phyloP scores from a whole-genome alignment of 106 monocot genomes.

The Amphibolis antarctica region DNA sequence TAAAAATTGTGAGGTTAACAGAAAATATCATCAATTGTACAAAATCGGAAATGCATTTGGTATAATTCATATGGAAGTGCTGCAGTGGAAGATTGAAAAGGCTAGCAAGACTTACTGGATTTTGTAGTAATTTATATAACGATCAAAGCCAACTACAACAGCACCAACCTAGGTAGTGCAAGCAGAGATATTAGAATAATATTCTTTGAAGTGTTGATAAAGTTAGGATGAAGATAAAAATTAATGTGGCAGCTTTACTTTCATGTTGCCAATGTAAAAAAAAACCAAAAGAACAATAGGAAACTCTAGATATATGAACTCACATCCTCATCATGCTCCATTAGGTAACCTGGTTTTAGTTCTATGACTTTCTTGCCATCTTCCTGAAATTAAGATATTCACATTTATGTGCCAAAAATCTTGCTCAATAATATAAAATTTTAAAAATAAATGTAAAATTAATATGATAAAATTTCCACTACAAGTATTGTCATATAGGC shows the following conservation, averaged over 20 bases:
- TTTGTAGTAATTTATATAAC: constrained; percentile 95
- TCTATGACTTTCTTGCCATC: constrained; percentile 93
- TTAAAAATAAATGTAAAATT: too few species aligned
- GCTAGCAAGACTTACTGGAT: constrained; percentile 56
- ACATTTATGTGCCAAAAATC: constrained; percentile 2
- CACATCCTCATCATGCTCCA: constrained; percentile 94
- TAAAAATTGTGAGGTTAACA: too few species aligned
- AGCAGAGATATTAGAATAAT: neutral
- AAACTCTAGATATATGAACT: neutral
- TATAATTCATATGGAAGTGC: too few species aligned
- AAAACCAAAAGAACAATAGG: neutral
- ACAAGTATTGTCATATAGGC: too few species aligned
- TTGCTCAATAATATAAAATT: neutral
- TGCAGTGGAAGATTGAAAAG: neutral
- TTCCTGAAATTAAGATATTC: constrained; percentile 33
- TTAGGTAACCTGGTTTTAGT: constrained; percentile 83
- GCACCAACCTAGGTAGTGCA: constrained; percentile 72
- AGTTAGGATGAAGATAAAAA: neutral
- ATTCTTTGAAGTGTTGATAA: neutral
- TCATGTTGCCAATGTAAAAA: neutral
- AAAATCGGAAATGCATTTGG: too few species aligned
- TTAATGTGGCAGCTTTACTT: neutral
- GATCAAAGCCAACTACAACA: constrained; percentile 97
- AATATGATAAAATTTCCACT: too few species aligned
- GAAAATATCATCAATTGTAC: too few species aligned